Base-by-base conservation (phyloP, 192 early-diverging fungal species). In the Lobosporangium transversale region DNA sequence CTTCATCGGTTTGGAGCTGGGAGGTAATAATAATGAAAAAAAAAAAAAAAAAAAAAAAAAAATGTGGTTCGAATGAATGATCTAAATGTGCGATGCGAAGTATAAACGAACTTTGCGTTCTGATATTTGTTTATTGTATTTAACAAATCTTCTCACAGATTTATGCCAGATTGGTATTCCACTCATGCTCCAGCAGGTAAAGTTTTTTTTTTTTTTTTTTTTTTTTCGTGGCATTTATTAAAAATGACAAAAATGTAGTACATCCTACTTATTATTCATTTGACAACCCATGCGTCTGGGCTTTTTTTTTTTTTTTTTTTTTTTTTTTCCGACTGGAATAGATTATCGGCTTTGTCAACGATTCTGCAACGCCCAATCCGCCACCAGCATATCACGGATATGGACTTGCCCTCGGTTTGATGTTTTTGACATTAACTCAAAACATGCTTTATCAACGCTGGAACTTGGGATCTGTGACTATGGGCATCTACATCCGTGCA, bases 401-500 rank as follows among this genome's bases (percentile, higher is more conserved):
- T 26, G 65, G 64, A 32, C 53, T 67, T 3, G 73, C 73, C 11
- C 14, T 66, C 26, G 64, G 43, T 3, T 56, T 76, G 44, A 53
- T 67, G 21, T 29, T 3, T 32, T 29, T 66, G 20, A 51, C 65
- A 15, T 23, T 76, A 14, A 11, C 26, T 0, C 64, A 66, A 17
- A 76, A 76, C 53, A 7, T 66, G 14, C 29, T 61, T 37, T 76
- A 76, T 32, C 73, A 76, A 44, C 73, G 58, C 8, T 76, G 73
- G 73, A 76, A 76, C 18, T 27, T 76, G 20, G 73, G 73, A 4
- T 76, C 73, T 1, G 65, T 76, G 45, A 76, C 52, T 9, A 62
- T 62, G 73, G 73, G 73, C n/a, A 62, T 76, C 53, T 76, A 66
- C 65, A 29, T 76, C 35, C 73, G 73, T 2, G 53, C 73, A 0